These are phyloP conservation scores for Mycena leptocephala DNA, from an alignment of 768 basidiomycete species.

Conservation along the genomic window DNA sequence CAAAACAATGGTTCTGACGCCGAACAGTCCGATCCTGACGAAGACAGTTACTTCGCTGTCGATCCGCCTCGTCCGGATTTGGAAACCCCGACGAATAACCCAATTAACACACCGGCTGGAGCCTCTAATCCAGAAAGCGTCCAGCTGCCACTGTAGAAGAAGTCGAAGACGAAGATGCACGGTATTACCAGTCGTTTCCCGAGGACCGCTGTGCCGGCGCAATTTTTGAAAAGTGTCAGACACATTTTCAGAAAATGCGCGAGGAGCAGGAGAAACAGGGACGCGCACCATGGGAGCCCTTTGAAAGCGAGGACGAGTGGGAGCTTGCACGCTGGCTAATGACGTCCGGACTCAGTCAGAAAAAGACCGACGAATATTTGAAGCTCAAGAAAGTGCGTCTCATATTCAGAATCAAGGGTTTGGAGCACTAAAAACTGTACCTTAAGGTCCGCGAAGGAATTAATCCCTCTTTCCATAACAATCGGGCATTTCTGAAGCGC, in stretches of 20 bases:
- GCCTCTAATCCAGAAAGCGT: background rate
- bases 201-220: background rate
- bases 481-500: constrained; percentile 33
- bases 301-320: constrained; percentile 46
- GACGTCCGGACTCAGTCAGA: constrained; percentile 40
- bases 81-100: background rate
- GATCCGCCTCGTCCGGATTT: background rate
- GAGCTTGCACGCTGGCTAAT: constrained; percentile 50
- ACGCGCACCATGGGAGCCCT: constrained; percentile 43
- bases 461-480: background rate
- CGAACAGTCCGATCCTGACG: background rate
- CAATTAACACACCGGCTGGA: too few relatives aligned
- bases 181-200: background rate
- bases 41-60: background rate
- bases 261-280: constrained; percentile 19
- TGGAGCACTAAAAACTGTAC: background rate
- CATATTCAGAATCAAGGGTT: too few relatives aligned
- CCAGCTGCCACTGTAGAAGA: background rate
- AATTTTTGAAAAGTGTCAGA: background rate
- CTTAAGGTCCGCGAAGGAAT: background rate
- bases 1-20: background rate
- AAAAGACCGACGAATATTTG: constrained; percentile 46
- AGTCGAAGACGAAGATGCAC: constrained; percentile 9
- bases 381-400: constrained; percentile 31
- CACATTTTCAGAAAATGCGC: constrained; percentile 20